Base-by-base conservation (phyloP, 148 eudicot species). In the Vaccinium darrowii region DNA sequence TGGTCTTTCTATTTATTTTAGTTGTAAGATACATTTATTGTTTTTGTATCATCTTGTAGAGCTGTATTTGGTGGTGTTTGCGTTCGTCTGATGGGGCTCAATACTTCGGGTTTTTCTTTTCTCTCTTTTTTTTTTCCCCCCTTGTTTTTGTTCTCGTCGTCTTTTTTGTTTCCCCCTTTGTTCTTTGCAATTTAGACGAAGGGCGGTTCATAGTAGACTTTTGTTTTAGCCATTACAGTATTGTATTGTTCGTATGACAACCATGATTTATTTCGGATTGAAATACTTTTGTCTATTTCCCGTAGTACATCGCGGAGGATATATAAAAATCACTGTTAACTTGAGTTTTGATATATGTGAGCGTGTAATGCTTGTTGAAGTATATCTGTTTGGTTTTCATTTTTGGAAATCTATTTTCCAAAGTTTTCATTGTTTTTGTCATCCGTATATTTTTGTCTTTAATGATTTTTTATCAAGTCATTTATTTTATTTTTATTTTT, bases 1-100 rank as follows among this genome's bases (percentile, higher is more conserved):
- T 63, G 21, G 60, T 52, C 75, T 27, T 21, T 63, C 36, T 4
- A 43, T 76, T 62, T 53, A 51, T 36, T 82, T 43, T 69, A 77
- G 65, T 12, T 82, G 78, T 82, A 77, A 86, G 82, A 75, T 81
- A 67, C 83, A 78, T 54, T 65, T 65, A 62, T 85, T 30, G 50
- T 76, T 33, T 62, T 19, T n/a, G 19, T 76, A 51, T 62, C 77
- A 69, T 85, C 63, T 77, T 86, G n/a, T 75, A 75, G 79, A 82
- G 76, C 56, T 75, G 18, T 30, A 14, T 63, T 49, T 65, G 67
- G 81, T n/a, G 47, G 74, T 57, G 79, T 86, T 33, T 65, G 47
- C 27, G 12, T 75, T 75, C 27, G 2, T 23, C 14, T 21, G 27
- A 75, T 43, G 78, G 52, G 78, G 78, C 53, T 75, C 78, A 8